These are phyloP conservation scores for Melastoma malabathricum DNA, from an alignment of 345 rosid species.

Conservation along the genomic window DNA sequence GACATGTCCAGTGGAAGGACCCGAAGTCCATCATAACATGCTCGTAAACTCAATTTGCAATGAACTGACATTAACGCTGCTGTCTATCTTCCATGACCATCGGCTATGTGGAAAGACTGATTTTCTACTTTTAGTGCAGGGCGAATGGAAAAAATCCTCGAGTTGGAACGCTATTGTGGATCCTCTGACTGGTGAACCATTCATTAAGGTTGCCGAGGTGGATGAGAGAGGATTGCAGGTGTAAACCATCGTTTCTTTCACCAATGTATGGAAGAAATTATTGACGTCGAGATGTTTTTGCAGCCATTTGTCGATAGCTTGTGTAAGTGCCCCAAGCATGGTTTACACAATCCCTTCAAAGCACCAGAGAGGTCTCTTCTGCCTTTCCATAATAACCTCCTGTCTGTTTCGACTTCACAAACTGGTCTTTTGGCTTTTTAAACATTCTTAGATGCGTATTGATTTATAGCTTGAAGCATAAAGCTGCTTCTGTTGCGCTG, in stretches of 20 bases:
- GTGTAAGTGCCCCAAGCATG: conserved; percentile 88
- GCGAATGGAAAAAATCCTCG: conserved; percentile 71
- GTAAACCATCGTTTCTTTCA: conserved; percentile 1
- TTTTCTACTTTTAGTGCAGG: conserved; percentile 47
- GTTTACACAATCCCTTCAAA: conserved; percentile 93
- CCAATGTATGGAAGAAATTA: not conserved
- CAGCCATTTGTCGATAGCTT: conserved; percentile 96
- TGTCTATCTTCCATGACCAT: conserved; percentile 1
- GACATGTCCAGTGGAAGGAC: not conserved
- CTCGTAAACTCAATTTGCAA: not conserved
- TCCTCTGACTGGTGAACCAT: conserved; percentile 93
- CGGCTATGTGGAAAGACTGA: conserved; percentile 1
- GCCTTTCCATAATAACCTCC: not conserved
- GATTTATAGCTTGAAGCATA: not conserved
- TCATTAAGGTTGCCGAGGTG: conserved; percentile 74
- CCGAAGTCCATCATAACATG: too few relatives aligned
- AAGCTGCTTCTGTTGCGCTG: not conserved
- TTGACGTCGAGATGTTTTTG: conserved; percentile 19
- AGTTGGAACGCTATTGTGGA: conserved; percentile 52
- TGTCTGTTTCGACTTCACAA: not conserved
- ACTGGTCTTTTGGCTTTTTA: too few relatives aligned
- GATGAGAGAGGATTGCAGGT: conserved; percentile 72
- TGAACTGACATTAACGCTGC: not conserved
- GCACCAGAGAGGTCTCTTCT: conserved; percentile 71
- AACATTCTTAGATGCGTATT: too few relatives aligned